A percentile compares a stretch with the other conserved stretches of the same genome.
Conservation (phyloP, 1,139 yeast genomes). For the Magnusiomyces paraingens region DNA sequence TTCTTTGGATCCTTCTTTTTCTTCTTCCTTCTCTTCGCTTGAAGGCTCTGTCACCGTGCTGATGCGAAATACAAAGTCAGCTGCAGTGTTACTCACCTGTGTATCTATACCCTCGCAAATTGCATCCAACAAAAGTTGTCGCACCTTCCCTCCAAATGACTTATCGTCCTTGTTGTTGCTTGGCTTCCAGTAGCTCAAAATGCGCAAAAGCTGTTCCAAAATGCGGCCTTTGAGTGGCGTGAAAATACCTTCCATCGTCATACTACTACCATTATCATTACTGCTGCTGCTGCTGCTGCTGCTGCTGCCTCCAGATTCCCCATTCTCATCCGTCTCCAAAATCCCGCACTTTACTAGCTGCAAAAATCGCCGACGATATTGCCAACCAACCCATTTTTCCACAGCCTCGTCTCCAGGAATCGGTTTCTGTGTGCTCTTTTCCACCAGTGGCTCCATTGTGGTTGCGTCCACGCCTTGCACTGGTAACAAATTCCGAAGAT, state of each 20-base stretch:
- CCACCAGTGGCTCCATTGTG: neutral
- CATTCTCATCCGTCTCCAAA: neutral
- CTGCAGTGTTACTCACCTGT: conserved; percentile 10
- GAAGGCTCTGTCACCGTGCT: neutral
- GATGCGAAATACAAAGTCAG: conserved; percentile 10
- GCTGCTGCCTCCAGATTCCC: neutral
- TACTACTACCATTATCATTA: neutral
- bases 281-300: neutral
- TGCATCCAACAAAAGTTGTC: conserved; percentile 4
- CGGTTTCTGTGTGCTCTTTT: neutral
- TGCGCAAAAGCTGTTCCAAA: neutral
- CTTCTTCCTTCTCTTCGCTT: neutral
- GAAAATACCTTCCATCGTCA: neutral
- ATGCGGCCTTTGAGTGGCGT: neutral
- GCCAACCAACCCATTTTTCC: neutral
- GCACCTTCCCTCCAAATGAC: neutral
- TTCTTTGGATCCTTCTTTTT: no score
- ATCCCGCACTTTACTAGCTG: neutral
- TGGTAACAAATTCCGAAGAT: neutral
- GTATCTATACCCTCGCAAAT: conserved; percentile 9
- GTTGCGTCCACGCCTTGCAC: conserved; percentile 2
- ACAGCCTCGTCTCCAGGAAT: no score
- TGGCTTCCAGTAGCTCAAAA: no score
- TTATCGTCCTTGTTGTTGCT: neutral
- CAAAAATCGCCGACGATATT: neutral